Base-by-base conservation (phyloP, 345 rosid genomes). In the Microthlaspi erraticum region DNA sequence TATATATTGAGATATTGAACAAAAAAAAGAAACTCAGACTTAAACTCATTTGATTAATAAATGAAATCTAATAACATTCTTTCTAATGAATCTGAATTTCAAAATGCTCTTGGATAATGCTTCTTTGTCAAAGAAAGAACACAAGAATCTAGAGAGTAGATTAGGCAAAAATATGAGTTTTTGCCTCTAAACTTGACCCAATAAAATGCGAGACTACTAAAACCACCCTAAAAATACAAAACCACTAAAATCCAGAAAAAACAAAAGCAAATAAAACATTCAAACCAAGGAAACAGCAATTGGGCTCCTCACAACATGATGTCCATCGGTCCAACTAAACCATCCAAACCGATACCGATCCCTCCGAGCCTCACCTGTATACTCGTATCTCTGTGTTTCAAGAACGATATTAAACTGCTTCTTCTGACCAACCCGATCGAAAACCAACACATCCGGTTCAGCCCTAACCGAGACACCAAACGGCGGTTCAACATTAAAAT, bases 221-320 rank as follows among this genome's bases (percentile, higher is more conserved):
- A 60, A 16, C 9, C 20, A 26, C 10, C 19, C 8, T 3, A 43
- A 61, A 13, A 10, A 13, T 9, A 0, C 13, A 5, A 43, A 6
- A 29, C 16, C 8, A 61, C 10, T 12, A 33, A 32, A 66, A 39
- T 10, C 43, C 31, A 17, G 4, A 4, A 39, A 31, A 8, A 33
- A 45, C 14, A 26, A 5, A 66, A 29, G 17, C 5, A 68, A 18
- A 26, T 1, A 1, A 26, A 49, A 34, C 20, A 18, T 14, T 53
- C 32, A 66, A 48, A 72, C 83, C 13, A 83, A 64, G 18, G 88
- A 83, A 8, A 83, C 71, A 8, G 85, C 89, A 33, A 86, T 60
- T 11, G 92, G 88, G 79, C 92, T 92, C 68, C 81, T 80, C 8
- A 87, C 93, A 33, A 10, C 13, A 57, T 84, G 88, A 42, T 54